Evolutionary conservation across 78 protist genomes (phyloP).

Genomic region (Guillardia theta): DNA sequence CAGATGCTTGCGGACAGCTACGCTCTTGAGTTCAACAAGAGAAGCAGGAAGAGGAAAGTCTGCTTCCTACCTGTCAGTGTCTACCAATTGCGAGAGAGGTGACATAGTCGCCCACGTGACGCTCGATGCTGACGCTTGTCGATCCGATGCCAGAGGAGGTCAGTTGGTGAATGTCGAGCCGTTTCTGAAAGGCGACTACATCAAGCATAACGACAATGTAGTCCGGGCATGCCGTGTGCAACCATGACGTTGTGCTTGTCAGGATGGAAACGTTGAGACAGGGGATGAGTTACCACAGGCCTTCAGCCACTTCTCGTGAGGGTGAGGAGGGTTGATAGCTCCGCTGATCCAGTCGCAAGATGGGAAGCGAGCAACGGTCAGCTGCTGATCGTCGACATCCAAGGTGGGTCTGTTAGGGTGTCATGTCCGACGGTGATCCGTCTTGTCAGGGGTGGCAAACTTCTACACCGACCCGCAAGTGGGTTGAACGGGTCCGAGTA

Average conservation of each 20-base stretch:
- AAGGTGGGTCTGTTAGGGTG: neutral
- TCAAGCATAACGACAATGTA: neutral
- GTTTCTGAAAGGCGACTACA: neutral
- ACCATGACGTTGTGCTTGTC: too few relatives aligned
- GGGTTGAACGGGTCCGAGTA: too few relatives aligned
- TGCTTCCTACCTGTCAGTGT: neutral
- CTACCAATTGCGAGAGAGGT: neutral
- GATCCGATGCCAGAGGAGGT: too few relatives aligned
- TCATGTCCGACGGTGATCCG: neutral
- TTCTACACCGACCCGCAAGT: neutral
- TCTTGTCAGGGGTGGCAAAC: neutral
- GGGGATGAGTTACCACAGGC: conserved; percentile 26
- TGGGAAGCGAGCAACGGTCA: neutral
- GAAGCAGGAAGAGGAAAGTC: neutral
- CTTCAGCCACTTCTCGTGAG: conserved; percentile 83
- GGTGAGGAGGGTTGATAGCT: too few relatives aligned
- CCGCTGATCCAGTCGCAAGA: too few relatives aligned
- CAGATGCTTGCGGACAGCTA: neutral
- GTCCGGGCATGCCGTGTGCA: too few relatives aligned
- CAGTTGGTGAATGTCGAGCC: neutral
- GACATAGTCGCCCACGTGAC: too few relatives aligned
- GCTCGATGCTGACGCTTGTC: too few relatives aligned
- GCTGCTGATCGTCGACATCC: neutral
- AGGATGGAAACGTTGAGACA: neutral
- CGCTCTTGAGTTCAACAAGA: neutral